Conservation (phyloP, 1,284 basidiomycete species). For the Leucocoprinus gongylophorus region DNA sequence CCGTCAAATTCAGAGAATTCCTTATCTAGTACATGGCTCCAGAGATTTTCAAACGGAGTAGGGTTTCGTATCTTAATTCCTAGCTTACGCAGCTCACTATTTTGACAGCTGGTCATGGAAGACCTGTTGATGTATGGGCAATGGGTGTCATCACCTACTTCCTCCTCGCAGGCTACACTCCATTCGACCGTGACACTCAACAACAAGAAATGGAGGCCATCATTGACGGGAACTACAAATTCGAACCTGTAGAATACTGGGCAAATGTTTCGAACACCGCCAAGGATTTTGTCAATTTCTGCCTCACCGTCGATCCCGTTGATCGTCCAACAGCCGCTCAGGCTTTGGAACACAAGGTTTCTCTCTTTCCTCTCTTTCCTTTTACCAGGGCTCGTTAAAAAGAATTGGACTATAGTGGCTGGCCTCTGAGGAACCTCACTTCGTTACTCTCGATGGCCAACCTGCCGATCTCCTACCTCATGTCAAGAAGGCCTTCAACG, state of each 20-base stretch:
- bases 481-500: constrained; percentile 85
- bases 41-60: constrained; percentile 94
- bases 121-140: constrained; percentile 96
- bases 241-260: constrained; percentile 90
- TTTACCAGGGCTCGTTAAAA: background rate
- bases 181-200: constrained; percentile 87
- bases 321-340: constrained; percentile 72
- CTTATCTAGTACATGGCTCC: constrained; percentile 88
- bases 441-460: constrained; percentile 56
- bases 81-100: background rate
- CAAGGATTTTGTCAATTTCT: constrained; percentile 72
- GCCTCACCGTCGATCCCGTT: constrained; percentile 78
- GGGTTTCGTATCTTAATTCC: constrained; percentile 20
- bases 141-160: constrained; percentile 97
- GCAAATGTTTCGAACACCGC: constrained; percentile 75
- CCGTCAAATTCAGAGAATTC: background rate
- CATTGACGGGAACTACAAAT: constrained; percentile 85
- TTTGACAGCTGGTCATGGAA: constrained; percentile 76
- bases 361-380: background rate
- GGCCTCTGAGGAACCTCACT: constrained; percentile 57
- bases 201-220: constrained; percentile 91
- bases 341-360: constrained; percentile 57
- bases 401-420: constrained; percentile 52
- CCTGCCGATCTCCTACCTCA: constrained; percentile 82
- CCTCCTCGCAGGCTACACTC: constrained; percentile 91